Evolutionary conservation across 352 stramenopile genomes (phyloP).

Genomic region (Globisporangium takayamanum): DNA sequence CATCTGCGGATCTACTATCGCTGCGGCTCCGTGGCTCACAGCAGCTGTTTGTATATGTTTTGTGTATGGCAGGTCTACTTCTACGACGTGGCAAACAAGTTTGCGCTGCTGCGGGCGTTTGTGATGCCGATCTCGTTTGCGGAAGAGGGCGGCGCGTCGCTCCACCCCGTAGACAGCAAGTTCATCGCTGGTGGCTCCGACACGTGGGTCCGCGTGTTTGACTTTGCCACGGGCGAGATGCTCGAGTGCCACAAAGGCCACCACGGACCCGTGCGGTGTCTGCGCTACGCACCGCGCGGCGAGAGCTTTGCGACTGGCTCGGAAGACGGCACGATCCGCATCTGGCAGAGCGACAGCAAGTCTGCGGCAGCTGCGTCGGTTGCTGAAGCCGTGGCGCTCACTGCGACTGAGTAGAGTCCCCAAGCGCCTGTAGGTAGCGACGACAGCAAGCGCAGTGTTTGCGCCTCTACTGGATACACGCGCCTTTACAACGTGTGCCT

Average conservation of each 20-base stretch:
- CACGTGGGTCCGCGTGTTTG: slow-evolving; percentile 96
- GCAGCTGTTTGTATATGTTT: background rate
- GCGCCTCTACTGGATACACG: too few relatives aligned
- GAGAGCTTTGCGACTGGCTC: slow-evolving; percentile 94
- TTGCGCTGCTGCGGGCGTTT: slow-evolving; percentile 63
- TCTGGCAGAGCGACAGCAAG: slow-evolving; percentile 88
- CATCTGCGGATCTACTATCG: background rate
- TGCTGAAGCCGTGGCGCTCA: slow-evolving; percentile 23
- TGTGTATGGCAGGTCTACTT: slow-evolving; percentile 82
- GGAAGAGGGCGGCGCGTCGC: slow-evolving; percentile 86
- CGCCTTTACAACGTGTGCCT: background rate
- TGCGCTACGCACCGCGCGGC: slow-evolving; percentile 92
- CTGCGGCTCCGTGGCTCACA: background rate
- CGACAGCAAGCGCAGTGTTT: background rate
- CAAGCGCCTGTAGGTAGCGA: slow-evolving; percentile 1
- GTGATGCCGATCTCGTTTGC: slow-evolving; percentile 88
- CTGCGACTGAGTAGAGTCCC: slow-evolving; percentile 4
- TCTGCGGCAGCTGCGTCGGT: slow-evolving; percentile 61
- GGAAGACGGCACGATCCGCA: slow-evolving; percentile 97
- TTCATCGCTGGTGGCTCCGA: slow-evolving; percentile 92
- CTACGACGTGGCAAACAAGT: slow-evolving; percentile 77
- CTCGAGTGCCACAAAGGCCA: slow-evolving; percentile 97
- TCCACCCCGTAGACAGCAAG: slow-evolving; percentile 77
- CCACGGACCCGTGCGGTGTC: slow-evolving; percentile 95
- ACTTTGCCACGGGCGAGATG: slow-evolving; percentile 87